Percentiles rank a stretch among this genome's conserved stretches.
Conservation (phyloP, 2,329 filamentous ascomycete species). For the Paraphaeosphaeria minitans region DNA sequence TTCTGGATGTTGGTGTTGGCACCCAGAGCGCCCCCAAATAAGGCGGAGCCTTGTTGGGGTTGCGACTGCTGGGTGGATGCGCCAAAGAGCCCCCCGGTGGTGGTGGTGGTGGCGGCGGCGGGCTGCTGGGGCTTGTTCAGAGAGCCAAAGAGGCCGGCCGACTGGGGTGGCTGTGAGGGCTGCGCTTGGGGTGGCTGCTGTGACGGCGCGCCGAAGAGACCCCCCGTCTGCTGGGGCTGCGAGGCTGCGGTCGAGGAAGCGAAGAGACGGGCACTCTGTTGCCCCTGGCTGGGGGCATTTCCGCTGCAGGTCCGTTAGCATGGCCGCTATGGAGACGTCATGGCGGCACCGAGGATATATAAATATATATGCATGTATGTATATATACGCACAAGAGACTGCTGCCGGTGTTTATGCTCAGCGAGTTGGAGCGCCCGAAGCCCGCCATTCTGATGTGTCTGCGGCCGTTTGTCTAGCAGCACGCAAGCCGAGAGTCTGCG, state of each 20-base stretch:
- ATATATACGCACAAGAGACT: conserved; percentile 54
- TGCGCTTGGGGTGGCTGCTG: conserved; percentile 9
- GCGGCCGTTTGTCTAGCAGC: background rate
- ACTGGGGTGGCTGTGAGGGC: conserved; percentile 35
- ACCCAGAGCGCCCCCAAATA: conserved; percentile 44
- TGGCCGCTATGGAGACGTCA: conserved; percentile 10
- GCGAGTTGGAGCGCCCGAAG: conserved; percentile 55
- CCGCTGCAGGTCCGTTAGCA: conserved; percentile 35
- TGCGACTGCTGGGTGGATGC: conserved; percentile 36
- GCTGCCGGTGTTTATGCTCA: conserved; percentile 61
- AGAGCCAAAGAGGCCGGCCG: conserved; percentile 45
- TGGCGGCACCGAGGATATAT: too few species aligned
- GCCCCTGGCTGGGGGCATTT: conserved; percentile 32
- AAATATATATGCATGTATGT: too few species aligned
- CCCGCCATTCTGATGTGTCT: conserved; percentile 43
- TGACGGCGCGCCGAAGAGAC: conserved; percentile 30
- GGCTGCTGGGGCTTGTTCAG: conserved; percentile 37
- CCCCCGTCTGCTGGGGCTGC: conserved; percentile 35
- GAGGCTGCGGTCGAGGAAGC: conserved; percentile 27
- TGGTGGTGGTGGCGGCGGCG: too few species aligned
- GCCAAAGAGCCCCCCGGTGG: conserved; percentile 44
- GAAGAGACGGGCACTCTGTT: conserved; percentile 38
- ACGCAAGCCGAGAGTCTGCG: background rate
- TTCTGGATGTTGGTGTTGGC: conserved; percentile 25
- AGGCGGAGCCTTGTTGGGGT: conserved; percentile 32